phyloP scores from a whole-genome alignment of 768 basidiomycete species.

The Suillus variegatus region DNA sequence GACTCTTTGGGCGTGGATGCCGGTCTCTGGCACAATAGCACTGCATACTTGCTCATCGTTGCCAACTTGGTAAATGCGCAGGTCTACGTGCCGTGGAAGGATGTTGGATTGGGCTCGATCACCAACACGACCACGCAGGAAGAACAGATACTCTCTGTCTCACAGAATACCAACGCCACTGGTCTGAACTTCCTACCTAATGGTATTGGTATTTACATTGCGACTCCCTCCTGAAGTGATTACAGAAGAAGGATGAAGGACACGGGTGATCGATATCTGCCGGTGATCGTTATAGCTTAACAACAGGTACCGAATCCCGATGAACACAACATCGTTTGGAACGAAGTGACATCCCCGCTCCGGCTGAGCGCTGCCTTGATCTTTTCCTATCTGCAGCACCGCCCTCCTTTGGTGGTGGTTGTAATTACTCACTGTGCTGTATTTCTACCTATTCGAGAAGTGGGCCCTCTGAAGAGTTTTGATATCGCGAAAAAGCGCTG shows the following conservation, averaged over 20 bases:
- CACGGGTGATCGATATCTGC: no score
- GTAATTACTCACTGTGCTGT: no score
- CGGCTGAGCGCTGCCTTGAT: no score
- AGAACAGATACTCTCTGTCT: constrained; percentile 14
- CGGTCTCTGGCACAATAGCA: constrained; percentile 24
- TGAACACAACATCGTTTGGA: no score
- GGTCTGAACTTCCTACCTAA: constrained; percentile 20
- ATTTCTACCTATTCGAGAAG: no score
- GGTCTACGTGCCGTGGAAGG: constrained; percentile 19
- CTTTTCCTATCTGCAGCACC: no score
- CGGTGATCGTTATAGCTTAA: background rate
- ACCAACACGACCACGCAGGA: constrained; percentile 21
- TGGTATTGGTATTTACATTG: constrained; percentile 25
- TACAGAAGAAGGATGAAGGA: background rate
- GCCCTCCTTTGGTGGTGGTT: no score
- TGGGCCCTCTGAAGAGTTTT: no score
- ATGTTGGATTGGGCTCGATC: constrained; percentile 17
- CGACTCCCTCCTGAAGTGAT: constrained; percentile 4
- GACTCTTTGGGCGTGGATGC: constrained; percentile 22
- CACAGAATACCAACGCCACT: constrained; percentile 19
- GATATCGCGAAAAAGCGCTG: no score
- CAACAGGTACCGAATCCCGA: no score
- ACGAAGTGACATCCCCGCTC: no score
- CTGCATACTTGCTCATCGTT: constrained; percentile 22
- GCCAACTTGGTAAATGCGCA: constrained; percentile 6